Evolutionary conservation across 2,329 filamentous ascomycete genomes (phyloP).

Genomic region (Cladophialophora exuberans): DNA sequence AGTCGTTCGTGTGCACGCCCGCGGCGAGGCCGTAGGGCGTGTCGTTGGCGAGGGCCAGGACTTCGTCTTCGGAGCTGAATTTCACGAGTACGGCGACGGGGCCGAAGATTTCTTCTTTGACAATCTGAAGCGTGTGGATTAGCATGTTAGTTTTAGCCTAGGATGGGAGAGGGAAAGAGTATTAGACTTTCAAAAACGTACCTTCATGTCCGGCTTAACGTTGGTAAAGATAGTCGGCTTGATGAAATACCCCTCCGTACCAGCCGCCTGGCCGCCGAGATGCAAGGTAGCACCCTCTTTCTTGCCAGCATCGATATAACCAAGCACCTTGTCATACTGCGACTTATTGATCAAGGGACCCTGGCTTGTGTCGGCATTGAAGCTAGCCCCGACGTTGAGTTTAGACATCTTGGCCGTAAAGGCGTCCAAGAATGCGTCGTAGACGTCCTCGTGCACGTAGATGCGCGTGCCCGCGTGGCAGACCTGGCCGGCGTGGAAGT

Average conservation of each 20-base stretch:
- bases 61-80: conserved; percentile 45
- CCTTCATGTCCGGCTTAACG: conserved; percentile 59
- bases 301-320: conserved; percentile 71
- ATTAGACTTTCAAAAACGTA: background rate
- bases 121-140: conserved; percentile 43
- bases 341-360: conserved; percentile 73
- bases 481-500: conserved; percentile 39
- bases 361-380: conserved; percentile 70
- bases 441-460: conserved; percentile 40
- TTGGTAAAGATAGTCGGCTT: conserved; percentile 62
- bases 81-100: conserved; percentile 45
- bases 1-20: conserved; percentile 45
- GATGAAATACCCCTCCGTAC: conserved; percentile 47
- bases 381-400: conserved; percentile 72
- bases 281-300: conserved; percentile 70
- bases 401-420: conserved; percentile 55
- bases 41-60: conserved; percentile 42
- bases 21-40: conserved; percentile 42
- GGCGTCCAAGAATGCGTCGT: conserved; percentile 37
- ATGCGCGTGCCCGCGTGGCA: conserved; percentile 40
- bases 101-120: conserved; percentile 56
- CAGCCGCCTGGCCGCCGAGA: conserved; percentile 55
- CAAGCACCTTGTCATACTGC: conserved; percentile 71
- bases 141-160: background rate
- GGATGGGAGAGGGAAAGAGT: background rate